A percentile compares a stretch with the other conserved stretches of the same genome.
Evolutionary conservation across 108 stramenopile species (phyloP).

Genomic region (Cyclotella sp.): DNA sequence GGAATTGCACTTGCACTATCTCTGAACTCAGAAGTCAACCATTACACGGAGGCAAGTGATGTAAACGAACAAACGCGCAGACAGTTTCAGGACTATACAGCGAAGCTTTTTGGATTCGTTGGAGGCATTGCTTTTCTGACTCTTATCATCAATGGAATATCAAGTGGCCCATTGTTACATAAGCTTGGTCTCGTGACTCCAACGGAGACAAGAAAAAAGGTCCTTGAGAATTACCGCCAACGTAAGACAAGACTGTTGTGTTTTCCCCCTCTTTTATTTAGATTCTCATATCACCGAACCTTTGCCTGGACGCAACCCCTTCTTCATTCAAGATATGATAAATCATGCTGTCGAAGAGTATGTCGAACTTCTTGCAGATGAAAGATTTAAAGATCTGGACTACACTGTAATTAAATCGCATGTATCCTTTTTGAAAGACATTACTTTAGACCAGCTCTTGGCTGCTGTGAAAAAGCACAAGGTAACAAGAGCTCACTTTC

Average conservation of each 20-base stretch:
- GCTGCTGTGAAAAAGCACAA: slow-evolving; percentile 56
- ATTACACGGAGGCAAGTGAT: slow-evolving; percentile 2
- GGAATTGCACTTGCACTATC: slow-evolving; percentile 82
- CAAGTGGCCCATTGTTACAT: slow-evolving; percentile 62
- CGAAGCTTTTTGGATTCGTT: slow-evolving; percentile 31
- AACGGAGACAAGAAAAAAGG: slow-evolving; percentile 52
- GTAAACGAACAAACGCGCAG: not conserved
- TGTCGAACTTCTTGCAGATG: slow-evolving; percentile 16
- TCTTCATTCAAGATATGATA: slow-evolving; percentile 1
- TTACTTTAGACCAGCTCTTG: slow-evolving; percentile 57
- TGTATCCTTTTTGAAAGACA: slow-evolving; percentile 20
- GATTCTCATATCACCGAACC: slow-evolving; percentile 58
- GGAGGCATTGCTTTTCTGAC: slow-evolving; percentile 72
- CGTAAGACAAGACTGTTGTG: slow-evolving; percentile 7
- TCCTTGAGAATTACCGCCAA: slow-evolving; percentile 50
- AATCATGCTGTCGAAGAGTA: not conserved
- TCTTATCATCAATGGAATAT: slow-evolving; percentile 59
- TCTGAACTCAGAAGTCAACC: slow-evolving; percentile 59
- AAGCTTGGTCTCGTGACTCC: slow-evolving; percentile 66
- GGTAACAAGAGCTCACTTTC: slow-evolving; percentile 5
- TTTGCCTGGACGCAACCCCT: not conserved
- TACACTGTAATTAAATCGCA: slow-evolving; percentile 8
- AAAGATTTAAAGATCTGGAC: slow-evolving; percentile 4
- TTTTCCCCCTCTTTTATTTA: slow-evolving; percentile 51
- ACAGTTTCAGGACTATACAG: slow-evolving; percentile 9